Conservation (phyloP, 768 basidiomycete species). For the Chalciporus pseudorubinellus region DNA sequence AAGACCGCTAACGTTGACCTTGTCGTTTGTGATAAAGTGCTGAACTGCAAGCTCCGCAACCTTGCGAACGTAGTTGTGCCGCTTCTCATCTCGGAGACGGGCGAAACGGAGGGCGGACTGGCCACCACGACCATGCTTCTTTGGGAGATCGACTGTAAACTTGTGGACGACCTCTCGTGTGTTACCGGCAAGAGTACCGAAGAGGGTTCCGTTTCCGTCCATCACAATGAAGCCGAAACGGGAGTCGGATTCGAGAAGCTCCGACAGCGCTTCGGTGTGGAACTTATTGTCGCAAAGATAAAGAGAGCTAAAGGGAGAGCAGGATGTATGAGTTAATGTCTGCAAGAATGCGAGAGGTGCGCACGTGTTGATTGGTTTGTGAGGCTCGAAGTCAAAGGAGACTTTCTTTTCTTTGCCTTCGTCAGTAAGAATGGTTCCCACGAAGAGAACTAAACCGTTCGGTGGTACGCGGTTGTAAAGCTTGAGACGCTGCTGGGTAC, state of each 20-base stretch:
- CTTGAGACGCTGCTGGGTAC: conserved; percentile 96
- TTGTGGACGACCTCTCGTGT: conserved; percentile 97
- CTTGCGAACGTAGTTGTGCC: conserved; percentile 99
- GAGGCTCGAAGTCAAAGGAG: conserved; percentile 97
- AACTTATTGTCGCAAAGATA: conserved; percentile 99
- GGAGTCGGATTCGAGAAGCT: conserved; percentile 94
- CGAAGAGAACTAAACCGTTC: conserved; percentile 96
- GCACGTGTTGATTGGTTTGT: conserved; percentile 98
- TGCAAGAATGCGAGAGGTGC: conserved; percentile 25
- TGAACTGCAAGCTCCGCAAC: conserved; percentile 97
- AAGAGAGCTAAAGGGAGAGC: conserved; percentile 61
- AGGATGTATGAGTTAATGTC: not conserved
- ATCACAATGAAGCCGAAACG: conserved; percentile 99
- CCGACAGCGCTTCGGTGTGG: conserved; percentile 96
- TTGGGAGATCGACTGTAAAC: conserved; percentile 97
- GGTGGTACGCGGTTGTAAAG: conserved; percentile 95
- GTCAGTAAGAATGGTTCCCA: conserved; percentile 96
- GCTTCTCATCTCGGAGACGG: conserved; percentile 97
- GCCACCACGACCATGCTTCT: conserved; percentile 99
- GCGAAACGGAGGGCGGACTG: conserved; percentile 99
- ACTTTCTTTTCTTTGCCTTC: conserved; percentile 99
- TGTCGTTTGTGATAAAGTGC: conserved; percentile 97
- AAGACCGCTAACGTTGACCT: conserved; percentile 95
- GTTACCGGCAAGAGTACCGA: conserved; percentile 94
- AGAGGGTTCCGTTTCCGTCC: conserved; percentile 97